Conservation (phyloP, 2,329 filamentous ascomycete genomes). For the Colletotrichum coccodes region DNA sequence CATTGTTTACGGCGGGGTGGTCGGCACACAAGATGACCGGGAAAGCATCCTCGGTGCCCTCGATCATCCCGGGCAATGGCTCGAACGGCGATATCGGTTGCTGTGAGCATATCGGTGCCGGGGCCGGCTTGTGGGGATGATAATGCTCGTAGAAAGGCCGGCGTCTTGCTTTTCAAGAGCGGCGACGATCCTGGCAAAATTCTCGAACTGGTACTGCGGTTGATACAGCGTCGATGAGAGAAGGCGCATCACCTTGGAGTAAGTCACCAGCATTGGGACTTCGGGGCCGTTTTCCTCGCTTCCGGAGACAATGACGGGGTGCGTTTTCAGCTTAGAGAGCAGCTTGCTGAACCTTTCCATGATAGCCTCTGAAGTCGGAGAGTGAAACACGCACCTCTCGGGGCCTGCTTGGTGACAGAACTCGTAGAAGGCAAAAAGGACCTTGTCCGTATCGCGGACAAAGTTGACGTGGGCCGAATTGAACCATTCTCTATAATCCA, state of each 20-base stretch:
- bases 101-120: conserved; percentile 41
- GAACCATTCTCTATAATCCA: conserved; percentile 66
- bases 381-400: conserved; percentile 55
- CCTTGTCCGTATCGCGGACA: conserved; percentile 63
- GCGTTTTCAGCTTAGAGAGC: conserved; percentile 50
- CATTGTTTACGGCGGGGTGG: conserved; percentile 39
- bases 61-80: conserved; percentile 41
- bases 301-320: conserved; percentile 55
- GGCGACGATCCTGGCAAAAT: conserved; percentile 54
- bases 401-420: conserved; percentile 64
- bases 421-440: conserved; percentile 62
- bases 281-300: conserved; percentile 43
- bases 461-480: conserved; percentile 56
- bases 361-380: conserved; percentile 47
- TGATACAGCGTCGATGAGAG: conserved; percentile 55
- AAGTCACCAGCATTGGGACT: conserved; percentile 61
- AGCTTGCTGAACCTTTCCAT: conserved; percentile 50
- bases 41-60: conserved; percentile 52
- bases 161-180: conserved; percentile 55
- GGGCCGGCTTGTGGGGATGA: conserved; percentile 23
- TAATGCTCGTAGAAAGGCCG: conserved; percentile 50
- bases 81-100: conserved; percentile 43
- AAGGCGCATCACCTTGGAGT: conserved; percentile 56
- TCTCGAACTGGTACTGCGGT: conserved; percentile 52
- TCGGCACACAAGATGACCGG: conserved; percentile 59